phyloP scores from a whole-genome alignment of 129 eudicot species.

The Deinandra increscens region DNA sequence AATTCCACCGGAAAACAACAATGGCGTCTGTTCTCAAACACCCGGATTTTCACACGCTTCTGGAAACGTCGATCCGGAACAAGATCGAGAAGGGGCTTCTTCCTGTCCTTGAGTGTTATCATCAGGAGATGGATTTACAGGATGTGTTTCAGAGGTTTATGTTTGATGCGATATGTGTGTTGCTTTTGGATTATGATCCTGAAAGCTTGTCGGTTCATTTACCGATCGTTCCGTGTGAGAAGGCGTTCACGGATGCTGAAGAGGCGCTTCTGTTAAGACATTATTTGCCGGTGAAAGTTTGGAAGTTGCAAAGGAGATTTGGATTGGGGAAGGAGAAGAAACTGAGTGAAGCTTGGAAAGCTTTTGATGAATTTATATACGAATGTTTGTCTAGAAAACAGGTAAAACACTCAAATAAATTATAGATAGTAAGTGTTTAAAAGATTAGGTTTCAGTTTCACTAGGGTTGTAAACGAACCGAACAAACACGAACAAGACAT shows the following conservation, averaged over 20 bases:
- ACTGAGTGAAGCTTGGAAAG: conserved; percentile 19
- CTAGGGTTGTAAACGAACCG: no score
- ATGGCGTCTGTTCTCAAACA: conserved; percentile 16
- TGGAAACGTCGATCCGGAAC: background rate
- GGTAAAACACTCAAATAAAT: no score
- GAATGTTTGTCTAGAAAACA: conserved; percentile 1
- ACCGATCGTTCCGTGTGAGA: conserved; percentile 19
- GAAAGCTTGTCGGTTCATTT: conserved; percentile 7
- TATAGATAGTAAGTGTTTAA: no score
- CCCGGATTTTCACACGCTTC: background rate
- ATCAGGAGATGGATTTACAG: no score
- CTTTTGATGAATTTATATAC: conserved; percentile 24
- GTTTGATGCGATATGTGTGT: conserved; percentile 1
- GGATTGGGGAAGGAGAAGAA: conserved; percentile 24
- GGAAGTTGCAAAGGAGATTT: conserved; percentile 14
- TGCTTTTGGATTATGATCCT: conserved; percentile 17
- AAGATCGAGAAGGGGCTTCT: conserved; percentile 12
- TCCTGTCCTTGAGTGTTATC: background rate
- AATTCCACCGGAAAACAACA: conserved; percentile 20
- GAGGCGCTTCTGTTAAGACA: conserved; percentile 19
- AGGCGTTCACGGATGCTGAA: conserved; percentile 14
- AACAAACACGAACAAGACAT: no score
- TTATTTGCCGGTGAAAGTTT: background rate
- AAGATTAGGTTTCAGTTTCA: no score
- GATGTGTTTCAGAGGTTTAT: background rate